A percentile compares a stretch with the other conserved stretches of the same genome.
phyloP scores from a whole-genome alignment of 2,329 filamentous ascomycete genomes.

The Cytospora leucostoma region DNA sequence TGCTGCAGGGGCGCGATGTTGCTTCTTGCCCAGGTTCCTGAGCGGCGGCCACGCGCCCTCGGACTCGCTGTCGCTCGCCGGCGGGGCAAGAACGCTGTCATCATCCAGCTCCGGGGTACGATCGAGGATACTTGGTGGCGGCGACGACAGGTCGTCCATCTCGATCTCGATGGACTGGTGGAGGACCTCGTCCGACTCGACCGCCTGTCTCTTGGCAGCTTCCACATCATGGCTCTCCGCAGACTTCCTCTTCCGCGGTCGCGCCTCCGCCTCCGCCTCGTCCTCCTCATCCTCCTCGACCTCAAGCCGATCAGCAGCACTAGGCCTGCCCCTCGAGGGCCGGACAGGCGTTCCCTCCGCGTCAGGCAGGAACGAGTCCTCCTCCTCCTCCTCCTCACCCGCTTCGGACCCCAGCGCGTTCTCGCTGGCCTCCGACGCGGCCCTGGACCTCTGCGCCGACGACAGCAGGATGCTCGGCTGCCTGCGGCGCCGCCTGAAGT shows the following conservation, averaged over 20 bases:
- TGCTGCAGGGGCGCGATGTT: constrained; percentile 32
- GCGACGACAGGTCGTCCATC: constrained; percentile 36
- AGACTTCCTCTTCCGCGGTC: constrained; percentile 59
- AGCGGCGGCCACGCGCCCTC: constrained; percentile 54
- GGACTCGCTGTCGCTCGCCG: constrained; percentile 54
- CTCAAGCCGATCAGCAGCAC: constrained; percentile 12
- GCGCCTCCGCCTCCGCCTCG: constrained; percentile 33
- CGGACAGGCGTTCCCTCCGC: constrained; percentile 34
- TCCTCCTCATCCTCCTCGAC: constrained; percentile 4
- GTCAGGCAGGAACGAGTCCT: constrained; percentile 34
- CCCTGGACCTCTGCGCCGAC: constrained; percentile 38
- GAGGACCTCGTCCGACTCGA: constrained; percentile 27
- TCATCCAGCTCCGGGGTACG: constrained; percentile 40
- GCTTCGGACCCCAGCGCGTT: constrained; percentile 18
- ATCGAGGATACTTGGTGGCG: constrained; percentile 36
- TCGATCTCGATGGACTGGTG: constrained; percentile 33
- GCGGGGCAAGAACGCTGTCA: constrained; percentile 56
- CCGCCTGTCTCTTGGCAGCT: constrained; percentile 36
- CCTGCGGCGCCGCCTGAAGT: constrained; percentile 58
- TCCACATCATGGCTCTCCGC: constrained; percentile 44
- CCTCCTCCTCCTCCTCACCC: constrained; percentile 36
- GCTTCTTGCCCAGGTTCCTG: constrained; percentile 50
- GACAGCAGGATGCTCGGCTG: constrained; percentile 63
- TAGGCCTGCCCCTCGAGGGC: constrained; percentile 21
- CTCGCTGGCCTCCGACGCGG: constrained; percentile 29